A percentile compares a stretch with the other conserved stretches of the same genome.
Evolutionary conservation across 140 eudicot genomes (phyloP).

Genomic region (Erigeron philadelphicus): DNA sequence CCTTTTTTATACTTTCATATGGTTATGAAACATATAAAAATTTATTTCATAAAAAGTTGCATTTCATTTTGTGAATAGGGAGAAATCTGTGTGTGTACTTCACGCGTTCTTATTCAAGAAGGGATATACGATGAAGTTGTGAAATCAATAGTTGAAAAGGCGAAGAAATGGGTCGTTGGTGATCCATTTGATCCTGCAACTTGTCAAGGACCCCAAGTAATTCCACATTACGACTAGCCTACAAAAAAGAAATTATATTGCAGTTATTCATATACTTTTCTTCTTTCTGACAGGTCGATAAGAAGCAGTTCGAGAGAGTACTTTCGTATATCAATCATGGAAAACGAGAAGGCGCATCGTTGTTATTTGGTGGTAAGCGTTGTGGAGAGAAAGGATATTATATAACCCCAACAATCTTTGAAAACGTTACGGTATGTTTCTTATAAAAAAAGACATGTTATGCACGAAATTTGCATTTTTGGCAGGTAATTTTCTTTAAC

Average conservation of each 20-base stretch:
- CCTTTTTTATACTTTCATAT: neutral
- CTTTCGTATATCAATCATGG: conserved; percentile 64
- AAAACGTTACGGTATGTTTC: conserved; percentile 45
- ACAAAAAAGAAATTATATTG: neutral
- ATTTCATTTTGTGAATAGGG: conserved; percentile 35
- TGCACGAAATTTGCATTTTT: neutral
- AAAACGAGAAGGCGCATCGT: conserved; percentile 53
- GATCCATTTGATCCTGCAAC: conserved; percentile 65
- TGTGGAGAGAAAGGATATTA: conserved; percentile 47
- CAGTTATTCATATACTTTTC: neutral
- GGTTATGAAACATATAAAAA: neutral
- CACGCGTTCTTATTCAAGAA: conserved; percentile 55
- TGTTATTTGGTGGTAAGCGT: conserved; percentile 52
- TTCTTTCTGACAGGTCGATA: conserved; percentile 36
- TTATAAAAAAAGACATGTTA: neutral
- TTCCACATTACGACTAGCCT: neutral
- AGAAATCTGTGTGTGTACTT: conserved; percentile 59
- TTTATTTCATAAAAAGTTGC: neutral
- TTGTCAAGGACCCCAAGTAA: conserved; percentile 68
- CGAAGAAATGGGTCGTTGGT: conserved; percentile 57
- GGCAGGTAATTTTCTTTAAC: neutral
- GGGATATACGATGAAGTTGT: conserved; percentile 51
- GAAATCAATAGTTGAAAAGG: conserved; percentile 33
- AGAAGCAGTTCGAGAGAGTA: conserved; percentile 52
- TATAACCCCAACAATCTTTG: conserved; percentile 63